Evolutionary conservation across 148 eudicot genomes (phyloP), one percentile per base, ranked within the genome.

Genomic region (Hydrangea macrophylla): DNA sequence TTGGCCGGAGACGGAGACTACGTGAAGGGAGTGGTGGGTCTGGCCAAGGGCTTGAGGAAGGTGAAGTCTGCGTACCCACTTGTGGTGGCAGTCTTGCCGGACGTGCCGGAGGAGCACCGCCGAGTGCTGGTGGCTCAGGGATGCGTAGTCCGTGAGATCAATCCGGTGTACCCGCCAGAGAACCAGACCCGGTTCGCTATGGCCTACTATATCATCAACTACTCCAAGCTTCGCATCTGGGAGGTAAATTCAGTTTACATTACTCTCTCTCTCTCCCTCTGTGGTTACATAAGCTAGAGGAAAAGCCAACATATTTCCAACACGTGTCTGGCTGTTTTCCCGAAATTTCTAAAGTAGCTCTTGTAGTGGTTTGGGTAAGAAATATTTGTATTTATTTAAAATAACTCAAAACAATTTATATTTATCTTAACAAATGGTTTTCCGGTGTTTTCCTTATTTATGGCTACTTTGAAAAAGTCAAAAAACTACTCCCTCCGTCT

Each of bases 41-140:
- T 86, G 42, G 82, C 84, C 31, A 86, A 86, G 45, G 87, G 90
- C 0, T 62, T 86, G 30, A 73, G 82, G 62, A 80, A 80, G 73
- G 82, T 77, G 0, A 80, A 72, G 55, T 20, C 80, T 26, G 69
- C 67, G 7, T 85, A 85, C 65, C 88, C 88, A 0, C 53, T 85
- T 0, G 70, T 85, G 26, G 89, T 85, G 59, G 89, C 86, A 58
- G 79, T 78, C 7, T 73, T 85, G 18, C 86, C 89, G 17, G 86
- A 85, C 60, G 89, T 85, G 1, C 89, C 89, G 54, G 69, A 62
- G 65, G 89, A 85, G 64, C 89, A 85, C 79, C 84, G 86, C 39
- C 57, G 51, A 31, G 10, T 70, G 5, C 39, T 85, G 42, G 71
- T 67, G 33, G 64, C 72, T 2, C 86, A 85, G 23, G 89, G 86